phyloP scores from a whole-genome alignment of 306 rosid genomes.

The Vigna nakashimae region DNA sequence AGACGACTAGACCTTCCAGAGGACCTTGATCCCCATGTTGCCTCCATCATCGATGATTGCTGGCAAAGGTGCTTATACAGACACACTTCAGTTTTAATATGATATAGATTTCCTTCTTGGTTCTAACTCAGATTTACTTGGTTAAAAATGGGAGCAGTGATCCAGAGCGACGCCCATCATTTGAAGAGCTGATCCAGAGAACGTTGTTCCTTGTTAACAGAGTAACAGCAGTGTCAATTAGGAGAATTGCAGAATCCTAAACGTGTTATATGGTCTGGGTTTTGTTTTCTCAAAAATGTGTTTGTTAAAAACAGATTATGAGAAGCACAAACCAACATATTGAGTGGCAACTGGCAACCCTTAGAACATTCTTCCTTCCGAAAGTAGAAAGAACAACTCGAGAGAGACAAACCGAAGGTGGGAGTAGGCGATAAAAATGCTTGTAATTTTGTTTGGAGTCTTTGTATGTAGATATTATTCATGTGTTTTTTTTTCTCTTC shows the following conservation, averaged over 20 bases:
- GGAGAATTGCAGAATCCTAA: slow-evolving; percentile 49
- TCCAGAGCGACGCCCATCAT: slow-evolving; percentile 73
- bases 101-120: slow-evolving; percentile 28
- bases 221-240: slow-evolving; percentile 48
- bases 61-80: slow-evolving; percentile 63
- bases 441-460: not conserved
- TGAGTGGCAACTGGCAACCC: slow-evolving; percentile 12
- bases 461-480: not conserved
- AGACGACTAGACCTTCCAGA: slow-evolving; percentile 78
- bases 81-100: slow-evolving; percentile 4
- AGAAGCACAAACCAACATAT: slow-evolving; percentile 10
- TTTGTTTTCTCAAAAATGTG: not conserved
- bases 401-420: not conserved
- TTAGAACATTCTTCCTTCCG: slow-evolving; percentile 8
- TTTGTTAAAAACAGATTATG: slow-evolving; percentile 1
- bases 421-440: not conserved
- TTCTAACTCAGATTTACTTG: slow-evolving; percentile 32
- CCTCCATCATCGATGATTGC: slow-evolving; percentile 67
- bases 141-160: slow-evolving; percentile 56
- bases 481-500: no score
- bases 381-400: not conserved
- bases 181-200: slow-evolving; percentile 69
- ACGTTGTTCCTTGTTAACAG: slow-evolving; percentile 50
- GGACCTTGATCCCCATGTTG: slow-evolving; percentile 65
- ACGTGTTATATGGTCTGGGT: slow-evolving; percentile 28